Conservation (phyloP, 1,284 basidiomycete genomes). For the Ganoderma multipileum region DNA sequence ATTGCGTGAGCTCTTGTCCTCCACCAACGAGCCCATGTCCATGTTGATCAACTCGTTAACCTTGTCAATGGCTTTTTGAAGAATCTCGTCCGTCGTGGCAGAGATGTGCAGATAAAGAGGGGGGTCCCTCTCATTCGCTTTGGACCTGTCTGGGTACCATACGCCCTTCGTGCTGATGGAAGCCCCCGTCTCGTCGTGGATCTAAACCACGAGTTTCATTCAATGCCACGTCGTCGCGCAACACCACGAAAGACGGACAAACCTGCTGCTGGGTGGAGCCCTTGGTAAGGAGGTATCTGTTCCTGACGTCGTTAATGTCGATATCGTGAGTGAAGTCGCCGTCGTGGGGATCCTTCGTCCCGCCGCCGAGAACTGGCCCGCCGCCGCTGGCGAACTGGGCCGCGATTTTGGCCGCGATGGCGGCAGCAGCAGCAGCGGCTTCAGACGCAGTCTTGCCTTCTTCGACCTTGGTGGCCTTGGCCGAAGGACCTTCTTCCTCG, state of each 20-base stretch:
- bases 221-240: background rate
- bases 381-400: conserved; percentile 74
- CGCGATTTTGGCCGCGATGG: conserved; percentile 92
- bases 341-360: conserved; percentile 74
- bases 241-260: conserved; percentile 31
- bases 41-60: conserved; percentile 87
- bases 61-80: conserved; percentile 84
- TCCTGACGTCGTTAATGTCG: conserved; percentile 97
- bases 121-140: conserved; percentile 91
- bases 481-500: conserved; percentile 45
- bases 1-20: conserved; percentile 77
- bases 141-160: conserved; percentile 93
- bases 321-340: conserved; percentile 90
- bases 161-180: conserved; percentile 91
- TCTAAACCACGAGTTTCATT: conserved; percentile 50
- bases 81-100: conserved; percentile 79
- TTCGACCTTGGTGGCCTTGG: conserved; percentile 59
- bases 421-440: conserved; percentile 82
- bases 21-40: conserved; percentile 89
- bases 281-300: conserved; percentile 95
- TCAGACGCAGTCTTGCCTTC: conserved; percentile 72
- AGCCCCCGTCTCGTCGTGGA: conserved; percentile 89
- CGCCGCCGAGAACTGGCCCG: conserved; percentile 48
- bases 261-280: conserved; percentile 93
- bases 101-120: conserved; percentile 95